Evolutionary conservation across 1,284 basidiomycete species (phyloP), one percentile per base, ranked within the genome.

Genomic region (Sporisorium exsertum): DNA sequence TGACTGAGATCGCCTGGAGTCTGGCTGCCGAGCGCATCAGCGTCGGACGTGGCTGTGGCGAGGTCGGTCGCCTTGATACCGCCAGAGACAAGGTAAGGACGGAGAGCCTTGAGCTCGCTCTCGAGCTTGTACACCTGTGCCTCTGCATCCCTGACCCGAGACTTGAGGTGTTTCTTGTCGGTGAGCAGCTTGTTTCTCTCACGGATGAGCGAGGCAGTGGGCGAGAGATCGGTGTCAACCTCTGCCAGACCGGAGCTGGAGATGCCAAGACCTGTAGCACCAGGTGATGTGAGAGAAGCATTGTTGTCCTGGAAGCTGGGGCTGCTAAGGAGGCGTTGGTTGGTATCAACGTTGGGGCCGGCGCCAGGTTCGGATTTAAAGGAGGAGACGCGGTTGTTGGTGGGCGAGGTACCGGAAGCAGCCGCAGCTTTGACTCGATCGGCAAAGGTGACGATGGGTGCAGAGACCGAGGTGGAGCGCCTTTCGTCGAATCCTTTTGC

Each of bases 181-280:
- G 82, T 78, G 35, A 78, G 59, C 35, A 85, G 79, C 72, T 80
- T 83, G 72, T 81, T 84, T 24, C 83, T 67, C 67, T 85, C 81
- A 33, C 73, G 65, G 42, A 81, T 62, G 46, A 81, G 58, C n/a
- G 76, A 70, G 2, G 80, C 65, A 2, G 68, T 58, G 8, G 79
- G 75, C 4, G 75, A 79, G 33, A 67, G 59, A 37, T 78, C 64
- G 22, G 64, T 45, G 43, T 72, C 69, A 37, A 65, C 50, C 20
- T 72, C 73, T 33, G 45, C 56, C 1, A 68, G 65, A 35, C 59
- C 68, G 1, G 71, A 59, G 51, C 64, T 71, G 33, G 68, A 58
- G 53, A 71, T 73, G 57, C 72, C 71, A 29, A 72, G 64, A 15
- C 71, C 72, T 15, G 70, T 67, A 18, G 65, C 66, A 29, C 55